phyloP scores from a whole-genome alignment of 2,329 filamentous ascomycete genomes.

The Trichoderma aggressivum region DNA sequence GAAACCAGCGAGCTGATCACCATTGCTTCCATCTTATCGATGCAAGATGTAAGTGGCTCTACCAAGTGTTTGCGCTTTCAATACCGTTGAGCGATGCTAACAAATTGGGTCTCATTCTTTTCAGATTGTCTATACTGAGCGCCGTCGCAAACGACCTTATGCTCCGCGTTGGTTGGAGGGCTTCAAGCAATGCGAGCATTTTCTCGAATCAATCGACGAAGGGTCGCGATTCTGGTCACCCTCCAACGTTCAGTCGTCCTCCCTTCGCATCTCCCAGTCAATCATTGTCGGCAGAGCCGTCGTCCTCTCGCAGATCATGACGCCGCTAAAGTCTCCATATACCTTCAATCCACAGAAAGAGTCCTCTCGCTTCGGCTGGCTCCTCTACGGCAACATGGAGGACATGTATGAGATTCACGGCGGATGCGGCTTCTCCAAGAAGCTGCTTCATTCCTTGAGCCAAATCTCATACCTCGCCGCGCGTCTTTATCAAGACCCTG shows the following conservation, averaged over 20 bases:
- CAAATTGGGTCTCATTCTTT: background rate
- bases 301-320: constrained; percentile 41
- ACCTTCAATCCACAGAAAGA: constrained; percentile 31
- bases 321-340: constrained; percentile 28
- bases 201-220: constrained; percentile 36
- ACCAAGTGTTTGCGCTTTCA: no score
- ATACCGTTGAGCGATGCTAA: background rate
- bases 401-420: constrained; percentile 40
- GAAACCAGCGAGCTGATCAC: constrained; percentile 36
- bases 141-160: constrained; percentile 32
- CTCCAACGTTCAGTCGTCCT: constrained; percentile 33
- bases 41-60: constrained; percentile 36
- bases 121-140: constrained; percentile 38
- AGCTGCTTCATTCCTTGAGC: constrained; percentile 36
- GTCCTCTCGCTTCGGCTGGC: constrained; percentile 36
- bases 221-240: constrained; percentile 37
- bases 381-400: constrained; percentile 35
- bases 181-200: constrained; percentile 34
- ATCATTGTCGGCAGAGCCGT: constrained; percentile 40
- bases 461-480: constrained; percentile 39
- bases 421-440: constrained; percentile 41
- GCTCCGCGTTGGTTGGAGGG: constrained; percentile 39
- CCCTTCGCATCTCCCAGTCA: constrained; percentile 36
- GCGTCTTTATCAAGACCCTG: constrained; percentile 33
- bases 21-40: constrained; percentile 37